Evolutionary conservation across 306 rosid species (phyloP), one percentile per base, ranked within the genome.

Genomic region (Fagus sylvatica): DNA sequence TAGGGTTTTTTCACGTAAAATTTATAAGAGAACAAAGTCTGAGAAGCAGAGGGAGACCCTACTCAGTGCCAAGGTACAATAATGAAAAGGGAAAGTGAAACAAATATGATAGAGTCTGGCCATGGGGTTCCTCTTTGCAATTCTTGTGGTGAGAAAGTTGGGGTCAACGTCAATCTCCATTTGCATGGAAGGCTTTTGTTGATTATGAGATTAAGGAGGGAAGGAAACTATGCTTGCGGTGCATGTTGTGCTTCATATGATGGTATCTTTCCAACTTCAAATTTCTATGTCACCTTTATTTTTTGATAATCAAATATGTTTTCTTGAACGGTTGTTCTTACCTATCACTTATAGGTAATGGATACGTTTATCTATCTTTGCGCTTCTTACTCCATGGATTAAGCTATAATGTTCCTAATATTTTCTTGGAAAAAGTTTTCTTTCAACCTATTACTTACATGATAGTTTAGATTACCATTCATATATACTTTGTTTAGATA

Each of bases 141-240:
- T 79, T 86, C 90, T 37, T 95, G 98, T 49, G 98, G 98, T 74
- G 98, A 89, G 56, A 87, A 84, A 78, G 85, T 82, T 76, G 96
- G 96, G 3, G 48, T 42, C 48, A 42, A 42, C 9, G 48, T 11
- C 48, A 42, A 42, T 86, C 74, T 96, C 93, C 13, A 81, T 95
- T 73, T 93, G 98, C 51, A 46, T 10, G 51, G 80, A 95, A 85
- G 82, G 80, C 93, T 76, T 95, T 98, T 46, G 79, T 95, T 68
- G 85, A 87, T 72, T 82, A 68, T 61, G 99, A 95, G 81, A 61
- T 86, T 84, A 90, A 79, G 53, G 99, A 91, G 83, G 99, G 96
- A 5, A 88, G 93, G 12, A 91, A 85, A 46, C 83, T 66, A 51
- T 95, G 99, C 88, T 76, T 89, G 85, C 89, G 91, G 28, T 22